Evolutionary conservation across 768 basidiomycete genomes (phyloP).

Genomic region (Pholiota molesta): DNA sequence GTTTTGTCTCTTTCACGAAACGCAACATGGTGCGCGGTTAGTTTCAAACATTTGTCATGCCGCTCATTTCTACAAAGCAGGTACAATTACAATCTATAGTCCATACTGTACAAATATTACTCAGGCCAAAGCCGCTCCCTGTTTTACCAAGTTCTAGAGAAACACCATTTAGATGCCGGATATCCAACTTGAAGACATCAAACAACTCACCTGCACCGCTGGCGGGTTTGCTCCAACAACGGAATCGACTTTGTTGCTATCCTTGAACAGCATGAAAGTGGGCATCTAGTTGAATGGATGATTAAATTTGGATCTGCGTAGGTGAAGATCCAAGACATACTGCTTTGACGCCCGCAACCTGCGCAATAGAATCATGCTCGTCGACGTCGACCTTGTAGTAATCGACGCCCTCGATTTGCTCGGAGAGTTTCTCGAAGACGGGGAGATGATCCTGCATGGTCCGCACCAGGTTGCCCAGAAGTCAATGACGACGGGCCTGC

Average conservation of each 20-base stretch:
- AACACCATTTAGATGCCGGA: no score
- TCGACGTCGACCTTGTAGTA: constrained; percentile 84
- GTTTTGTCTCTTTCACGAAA: no score
- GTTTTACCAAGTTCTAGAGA: constrained; percentile 12
- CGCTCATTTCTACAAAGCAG: neutral
- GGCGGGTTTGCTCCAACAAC: constrained; percentile 52
- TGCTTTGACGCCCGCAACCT: constrained; percentile 63
- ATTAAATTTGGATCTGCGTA: no score
- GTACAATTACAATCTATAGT: neutral
- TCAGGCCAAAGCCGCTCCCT: constrained; percentile 7
- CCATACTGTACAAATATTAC: neutral
- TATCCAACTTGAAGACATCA: neutral
- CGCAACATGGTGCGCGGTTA: no score
- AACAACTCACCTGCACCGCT: constrained; percentile 39
- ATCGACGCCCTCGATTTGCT: constrained; percentile 39
- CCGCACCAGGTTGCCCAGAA: constrained; percentile 84
- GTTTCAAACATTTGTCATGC: no score
- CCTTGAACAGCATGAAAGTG: constrained; percentile 41
- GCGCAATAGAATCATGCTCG: constrained; percentile 48
- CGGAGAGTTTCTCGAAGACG: constrained; percentile 60
- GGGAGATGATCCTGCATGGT: constrained; percentile 68
- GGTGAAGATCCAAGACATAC: constrained; percentile 39
- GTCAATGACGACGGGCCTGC: constrained; percentile 57
- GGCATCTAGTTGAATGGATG: constrained; percentile 38
- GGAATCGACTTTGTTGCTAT: constrained; percentile 35